phyloP scores from a whole-genome alignment of 2,329 filamentous ascomycete genomes.

The Fonsecaea pedrosoi region DNA sequence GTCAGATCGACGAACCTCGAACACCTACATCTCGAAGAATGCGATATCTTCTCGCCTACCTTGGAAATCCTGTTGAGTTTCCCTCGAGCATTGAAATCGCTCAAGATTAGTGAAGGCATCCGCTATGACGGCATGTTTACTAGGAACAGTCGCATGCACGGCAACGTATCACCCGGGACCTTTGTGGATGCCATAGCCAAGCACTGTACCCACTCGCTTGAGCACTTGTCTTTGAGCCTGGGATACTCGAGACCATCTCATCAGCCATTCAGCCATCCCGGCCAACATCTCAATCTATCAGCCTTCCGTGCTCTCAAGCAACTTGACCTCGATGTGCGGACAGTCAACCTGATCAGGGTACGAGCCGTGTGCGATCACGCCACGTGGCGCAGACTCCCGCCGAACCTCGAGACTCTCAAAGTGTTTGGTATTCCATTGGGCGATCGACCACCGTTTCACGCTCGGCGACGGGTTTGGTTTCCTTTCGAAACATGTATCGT shows the following conservation, averaged over 20 bases:
- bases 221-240: conserved; percentile 36
- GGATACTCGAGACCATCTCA: conserved; percentile 33
- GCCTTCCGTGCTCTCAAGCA: conserved; percentile 33
- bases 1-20: conserved; percentile 37
- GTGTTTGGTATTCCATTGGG: conserved; percentile 39
- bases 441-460: conserved; percentile 34
- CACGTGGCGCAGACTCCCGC: conserved; percentile 37
- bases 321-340: conserved; percentile 37
- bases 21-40: conserved; percentile 40
- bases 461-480: conserved; percentile 31
- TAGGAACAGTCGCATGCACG: conserved; percentile 38
- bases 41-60: conserved; percentile 37
- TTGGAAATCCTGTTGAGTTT: conserved; percentile 37
- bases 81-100: conserved; percentile 37
- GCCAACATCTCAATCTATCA: conserved; percentile 36
- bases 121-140: conserved; percentile 39
- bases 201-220: conserved; percentile 34
- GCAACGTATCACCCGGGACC: conserved; percentile 35
- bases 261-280: conserved; percentile 32
- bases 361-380: conserved; percentile 35
- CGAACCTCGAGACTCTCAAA: conserved; percentile 38
- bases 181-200: conserved; percentile 36
- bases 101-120: conserved; percentile 40
- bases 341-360: conserved; percentile 34
- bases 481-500: conserved; percentile 37